Base-by-base conservation (phyloP, 179 eudicot genomes). In the Silene coronaria region DNA sequence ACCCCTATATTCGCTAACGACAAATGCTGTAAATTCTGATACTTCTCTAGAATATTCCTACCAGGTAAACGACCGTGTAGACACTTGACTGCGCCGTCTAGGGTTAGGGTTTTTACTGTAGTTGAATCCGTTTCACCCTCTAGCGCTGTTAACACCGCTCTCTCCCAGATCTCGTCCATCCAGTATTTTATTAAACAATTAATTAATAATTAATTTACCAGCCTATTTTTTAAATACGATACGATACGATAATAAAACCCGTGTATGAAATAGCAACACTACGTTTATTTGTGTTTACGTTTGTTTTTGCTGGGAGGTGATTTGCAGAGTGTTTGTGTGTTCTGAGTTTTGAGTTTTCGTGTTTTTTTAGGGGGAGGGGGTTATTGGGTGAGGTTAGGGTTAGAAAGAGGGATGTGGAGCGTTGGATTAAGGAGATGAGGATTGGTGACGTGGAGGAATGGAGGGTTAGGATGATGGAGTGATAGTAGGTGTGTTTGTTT, bases 131-230 rank as follows among this genome's bases (percentile, higher is more conserved):
- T 85, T 76, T 88, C 81, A 55, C 98, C 98, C 76, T 93, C 98
- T 28, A 91, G 77, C 73, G 98, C 97, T 78, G 90, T 86, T 70
- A 84, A 91, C 68, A 93, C 98, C 75, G 98, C 97, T 30, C 87
- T 84, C 76, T 91, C 95, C 98, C 97, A 93, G 87, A 93, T 91
- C 89, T 91, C 95, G 71, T 93, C 98, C 97, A 93, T 93, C 61
- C 72, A 80, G 17, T 28, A 3, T 2, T 8, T 5, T 59, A 7
- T 5, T 6, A 11, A 5, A 0, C 11, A 6, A 4, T 8, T 14
- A 48, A 12, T 51, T 5, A 34, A 5, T 34, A 34, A 34, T 34
- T 34, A 34, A 34, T 6, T 34, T 34, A 34, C 38, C 38, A 2
- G 38, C 7, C 38, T 34, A 9, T 2, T 51, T 3, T 51, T 51